phyloP scores from a whole-genome alignment of 2,329 filamentous ascomycete genomes.

The Colletotrichum karsti region DNA sequence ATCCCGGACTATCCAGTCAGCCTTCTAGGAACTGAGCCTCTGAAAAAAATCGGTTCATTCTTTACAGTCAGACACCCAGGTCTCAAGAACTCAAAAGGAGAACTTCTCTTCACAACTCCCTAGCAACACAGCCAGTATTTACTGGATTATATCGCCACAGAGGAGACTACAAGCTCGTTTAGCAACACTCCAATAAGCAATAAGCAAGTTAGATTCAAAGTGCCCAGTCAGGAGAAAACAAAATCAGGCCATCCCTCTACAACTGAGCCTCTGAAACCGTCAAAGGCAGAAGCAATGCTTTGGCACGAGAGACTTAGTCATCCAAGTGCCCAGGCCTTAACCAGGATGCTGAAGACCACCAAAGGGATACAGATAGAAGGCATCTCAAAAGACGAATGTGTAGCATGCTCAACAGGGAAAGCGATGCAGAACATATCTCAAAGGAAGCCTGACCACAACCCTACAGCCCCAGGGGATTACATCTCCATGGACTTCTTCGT shows the following conservation, averaged over 20 bases:
- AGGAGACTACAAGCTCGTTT: neutral
- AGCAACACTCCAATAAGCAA: neutral
- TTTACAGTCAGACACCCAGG: neutral
- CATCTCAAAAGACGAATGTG: neutral
- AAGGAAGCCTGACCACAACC: neutral
- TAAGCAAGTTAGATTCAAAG: neutral
- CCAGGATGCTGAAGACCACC: neutral
- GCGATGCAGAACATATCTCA: neutral
- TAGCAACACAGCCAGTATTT: neutral
- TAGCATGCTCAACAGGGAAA: neutral
- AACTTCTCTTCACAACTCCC: neutral
- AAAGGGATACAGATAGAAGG: neutral
- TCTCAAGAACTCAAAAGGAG: neutral
- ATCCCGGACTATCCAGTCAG: neutral
- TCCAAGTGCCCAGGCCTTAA: neutral
- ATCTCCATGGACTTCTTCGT: neutral
- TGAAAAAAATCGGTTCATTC: neutral
- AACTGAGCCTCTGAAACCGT: too few species aligned
- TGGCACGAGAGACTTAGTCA: neutral
- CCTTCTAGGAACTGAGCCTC: neutral
- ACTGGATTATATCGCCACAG: neutral
- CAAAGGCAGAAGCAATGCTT: neutral
- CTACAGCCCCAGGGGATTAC: neutral
- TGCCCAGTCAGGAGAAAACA: neutral
- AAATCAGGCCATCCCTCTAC: too few species aligned